Conservation (phyloP, 2,329 filamentous ascomycete genomes). For the Chaetoscypha palmicola region DNA sequence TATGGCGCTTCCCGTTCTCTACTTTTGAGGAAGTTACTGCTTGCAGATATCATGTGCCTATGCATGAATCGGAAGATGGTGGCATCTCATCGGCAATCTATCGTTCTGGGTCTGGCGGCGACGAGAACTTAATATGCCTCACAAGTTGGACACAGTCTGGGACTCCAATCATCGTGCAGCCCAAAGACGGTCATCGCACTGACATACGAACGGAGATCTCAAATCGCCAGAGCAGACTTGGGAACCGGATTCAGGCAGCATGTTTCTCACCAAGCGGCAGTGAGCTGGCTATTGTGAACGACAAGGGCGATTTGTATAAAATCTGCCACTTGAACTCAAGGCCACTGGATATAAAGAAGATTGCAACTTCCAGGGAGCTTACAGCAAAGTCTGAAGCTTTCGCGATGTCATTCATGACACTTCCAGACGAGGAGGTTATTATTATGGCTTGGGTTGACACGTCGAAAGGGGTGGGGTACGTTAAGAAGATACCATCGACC, state of each 20-base stretch:
- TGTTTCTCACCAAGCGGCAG: constrained; percentile 34
- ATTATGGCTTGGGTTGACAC: constrained; percentile 36
- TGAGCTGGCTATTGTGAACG: constrained; percentile 36
- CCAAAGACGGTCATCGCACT: constrained; percentile 32
- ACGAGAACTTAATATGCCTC: constrained; percentile 34
- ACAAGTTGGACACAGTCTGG: constrained; percentile 39
- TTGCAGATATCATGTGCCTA: constrained; percentile 34
- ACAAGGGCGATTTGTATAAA: constrained; percentile 35
- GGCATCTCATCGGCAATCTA: constrained; percentile 35
- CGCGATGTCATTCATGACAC: constrained; percentile 34
- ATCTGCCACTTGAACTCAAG: constrained; percentile 35
- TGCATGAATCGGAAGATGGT: constrained; percentile 38
- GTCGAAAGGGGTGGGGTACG: constrained; percentile 29
- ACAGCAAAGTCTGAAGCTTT: constrained; percentile 34
- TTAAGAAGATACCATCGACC: constrained; percentile 15
- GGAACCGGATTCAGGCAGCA: constrained; percentile 35
- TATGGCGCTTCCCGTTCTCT: constrained; percentile 34
- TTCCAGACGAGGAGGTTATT: constrained; percentile 34
- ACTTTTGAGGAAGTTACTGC: constrained; percentile 31
- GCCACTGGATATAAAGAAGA: constrained; percentile 33
- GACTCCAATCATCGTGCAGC: constrained; percentile 35
- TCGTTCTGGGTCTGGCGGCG: constrained; percentile 29
- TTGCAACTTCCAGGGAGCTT: constrained; percentile 33
- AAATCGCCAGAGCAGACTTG: constrained; percentile 30
- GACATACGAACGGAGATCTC: constrained; percentile 31